These are phyloP conservation scores for Cladochytrium replicatum DNA, from an alignment of 192 early-diverging fungal genomes.

Conservation along the genomic window DNA sequence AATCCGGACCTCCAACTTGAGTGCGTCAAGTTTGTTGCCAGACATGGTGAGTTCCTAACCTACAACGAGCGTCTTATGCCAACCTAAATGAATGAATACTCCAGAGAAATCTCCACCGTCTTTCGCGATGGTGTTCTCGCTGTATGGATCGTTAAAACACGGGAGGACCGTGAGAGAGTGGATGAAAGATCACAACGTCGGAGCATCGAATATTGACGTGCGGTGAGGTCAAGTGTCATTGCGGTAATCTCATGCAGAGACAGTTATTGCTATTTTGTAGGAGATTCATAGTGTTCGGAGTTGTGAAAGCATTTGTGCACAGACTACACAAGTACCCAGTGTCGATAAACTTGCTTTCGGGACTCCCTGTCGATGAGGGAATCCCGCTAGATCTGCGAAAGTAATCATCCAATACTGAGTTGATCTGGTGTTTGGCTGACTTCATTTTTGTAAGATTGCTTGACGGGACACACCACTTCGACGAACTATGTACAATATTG, in stretches of 20 bases:
- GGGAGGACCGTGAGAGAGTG: slow-evolving; percentile 75
- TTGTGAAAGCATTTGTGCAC: slow-evolving; percentile 70
- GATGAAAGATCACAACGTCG: slow-evolving; percentile 66
- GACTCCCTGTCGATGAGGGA: slow-evolving; percentile 3
- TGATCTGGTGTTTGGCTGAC: slow-evolving; percentile 9
- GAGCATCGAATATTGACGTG: slow-evolving; percentile 63
- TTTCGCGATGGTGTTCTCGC: slow-evolving; percentile 58
- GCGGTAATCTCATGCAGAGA: slow-evolving; percentile 3
- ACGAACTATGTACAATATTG: slow-evolving; percentile 64
- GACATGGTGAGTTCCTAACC: slow-evolving; percentile 21
- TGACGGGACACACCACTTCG: slow-evolving; percentile 61
- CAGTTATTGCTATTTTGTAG: slow-evolving; percentile 26
- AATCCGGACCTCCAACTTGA: slow-evolving; percentile 61
- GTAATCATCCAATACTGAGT: slow-evolving; percentile 18
- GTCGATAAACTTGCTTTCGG: slow-evolving; percentile 29
- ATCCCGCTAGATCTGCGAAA: slow-evolving; percentile 17
- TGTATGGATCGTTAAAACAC: slow-evolving; percentile 73
- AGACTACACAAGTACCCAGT: slow-evolving; percentile 88
- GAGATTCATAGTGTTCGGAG: slow-evolving; percentile 84
- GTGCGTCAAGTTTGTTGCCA: slow-evolving; percentile 64
- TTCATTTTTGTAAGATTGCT: slow-evolving; percentile 18
- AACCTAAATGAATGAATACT: not conserved
- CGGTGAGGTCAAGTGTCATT: slow-evolving; percentile 33
- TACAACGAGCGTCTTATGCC: slow-evolving; percentile 7
- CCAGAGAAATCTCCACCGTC: slow-evolving; percentile 28